Evolutionary conservation across 1,284 basidiomycete species (phyloP).

Genomic region (Sanghuangporus sanghuang): DNA sequence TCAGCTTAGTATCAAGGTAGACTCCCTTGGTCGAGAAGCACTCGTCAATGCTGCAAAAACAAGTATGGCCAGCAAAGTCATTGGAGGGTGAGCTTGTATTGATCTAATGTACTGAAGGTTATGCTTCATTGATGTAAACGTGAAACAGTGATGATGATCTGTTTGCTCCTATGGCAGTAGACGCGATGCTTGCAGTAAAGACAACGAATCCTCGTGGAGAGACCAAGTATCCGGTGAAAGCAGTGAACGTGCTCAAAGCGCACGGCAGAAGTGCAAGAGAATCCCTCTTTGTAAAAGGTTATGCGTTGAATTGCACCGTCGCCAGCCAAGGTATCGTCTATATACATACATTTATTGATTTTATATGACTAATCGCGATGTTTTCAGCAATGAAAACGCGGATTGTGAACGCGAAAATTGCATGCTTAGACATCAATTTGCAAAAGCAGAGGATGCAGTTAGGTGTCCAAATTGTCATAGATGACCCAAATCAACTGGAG

Average conservation of each 20-base stretch:
- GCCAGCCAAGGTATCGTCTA: conserved; percentile 83
- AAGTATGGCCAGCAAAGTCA: conserved; percentile 98
- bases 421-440: conserved; percentile 97
- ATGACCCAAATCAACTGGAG: conserved; percentile 95
- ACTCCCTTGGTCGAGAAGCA: conserved; percentile 85
- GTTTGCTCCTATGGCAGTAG: conserved; percentile 97
- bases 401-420: conserved; percentile 92
- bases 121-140: neutral
- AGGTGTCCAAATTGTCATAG: conserved; percentile 96
- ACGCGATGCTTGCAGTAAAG: conserved; percentile 97
- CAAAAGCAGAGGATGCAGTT: conserved; percentile 98
- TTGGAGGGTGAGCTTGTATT: conserved; percentile 72
- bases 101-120: conserved; percentile 6
- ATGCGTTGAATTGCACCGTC: conserved; percentile 98
- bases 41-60: conserved; percentile 98
- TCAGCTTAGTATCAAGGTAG: conserved; percentile 94
- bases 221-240: conserved; percentile 99
- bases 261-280: conserved; percentile 96
- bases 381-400: conserved; percentile 93
- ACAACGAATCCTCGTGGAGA: conserved; percentile 94
- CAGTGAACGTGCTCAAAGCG: conserved; percentile 98
- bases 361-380: neutral
- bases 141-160: conserved; percentile 86
- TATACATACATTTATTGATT: neutral
- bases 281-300: conserved; percentile 93